Conservation (phyloP, 257 asterid genomes). For the Ilex asprella region DNA sequence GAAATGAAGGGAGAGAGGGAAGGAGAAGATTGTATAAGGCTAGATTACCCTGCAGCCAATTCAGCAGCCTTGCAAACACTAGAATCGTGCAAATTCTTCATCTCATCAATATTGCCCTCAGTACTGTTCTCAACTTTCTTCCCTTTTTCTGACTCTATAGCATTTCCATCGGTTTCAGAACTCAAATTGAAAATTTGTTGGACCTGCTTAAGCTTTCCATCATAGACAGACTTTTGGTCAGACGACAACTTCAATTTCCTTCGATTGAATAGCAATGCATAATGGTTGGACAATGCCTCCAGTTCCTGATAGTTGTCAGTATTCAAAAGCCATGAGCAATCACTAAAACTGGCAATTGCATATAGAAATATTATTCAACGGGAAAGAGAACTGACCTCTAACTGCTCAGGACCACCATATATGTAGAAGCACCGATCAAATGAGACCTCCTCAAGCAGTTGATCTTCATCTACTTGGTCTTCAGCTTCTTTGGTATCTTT, state of each 20-base stretch:
- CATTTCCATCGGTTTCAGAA: slow-evolving; percentile 57
- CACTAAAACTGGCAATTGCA: slow-evolving; percentile 8
- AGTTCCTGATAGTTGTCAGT: slow-evolving; percentile 52
- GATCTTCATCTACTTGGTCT: slow-evolving; percentile 59
- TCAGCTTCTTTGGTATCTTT: slow-evolving; percentile 30
- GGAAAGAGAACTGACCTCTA: slow-evolving; percentile 58
- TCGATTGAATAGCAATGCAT: slow-evolving; percentile 70
- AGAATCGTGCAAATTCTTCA: slow-evolving; percentile 67
- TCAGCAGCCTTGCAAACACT: slow-evolving; percentile 96
- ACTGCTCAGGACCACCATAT: slow-evolving; percentile 97
- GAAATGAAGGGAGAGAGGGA: neutral
- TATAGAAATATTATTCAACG: slow-evolving; percentile 2
- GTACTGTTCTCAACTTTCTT: slow-evolving; percentile 65
- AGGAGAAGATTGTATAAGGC: slow-evolving; percentile 7
- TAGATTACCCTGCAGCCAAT: slow-evolving; percentile 84
- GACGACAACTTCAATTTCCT: slow-evolving; percentile 79
- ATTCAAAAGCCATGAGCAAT: slow-evolving; percentile 14
- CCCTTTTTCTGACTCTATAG: slow-evolving; percentile 60
- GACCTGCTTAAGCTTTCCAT: slow-evolving; percentile 85
- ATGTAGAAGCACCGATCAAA: slow-evolving; percentile 97
- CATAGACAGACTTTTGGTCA: slow-evolving; percentile 65
- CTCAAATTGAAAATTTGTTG: slow-evolving; percentile 65
- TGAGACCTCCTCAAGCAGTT: slow-evolving; percentile 68
- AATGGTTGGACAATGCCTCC: slow-evolving; percentile 92
- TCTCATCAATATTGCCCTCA: slow-evolving; percentile 51